phyloP scores from a whole-genome alignment of 305 asterid species.

The Petunia hybrid region DNA sequence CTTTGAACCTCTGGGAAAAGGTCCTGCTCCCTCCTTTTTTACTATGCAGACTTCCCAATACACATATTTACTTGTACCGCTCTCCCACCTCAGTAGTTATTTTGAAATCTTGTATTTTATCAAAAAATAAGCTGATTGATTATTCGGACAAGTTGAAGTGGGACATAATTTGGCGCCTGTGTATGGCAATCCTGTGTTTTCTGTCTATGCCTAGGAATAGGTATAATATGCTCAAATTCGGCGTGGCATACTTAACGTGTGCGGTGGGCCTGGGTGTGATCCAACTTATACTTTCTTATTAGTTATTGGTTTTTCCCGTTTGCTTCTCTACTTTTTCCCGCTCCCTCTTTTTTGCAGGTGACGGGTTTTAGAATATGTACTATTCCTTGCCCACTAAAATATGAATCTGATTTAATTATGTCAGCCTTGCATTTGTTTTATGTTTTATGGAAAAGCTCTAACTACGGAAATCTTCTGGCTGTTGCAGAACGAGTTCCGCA shows the following conservation, averaged over 20 bases:
- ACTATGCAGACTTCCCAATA: neutral
- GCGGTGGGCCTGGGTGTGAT: conserved; percentile 9
- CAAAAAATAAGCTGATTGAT: conserved; percentile 23
- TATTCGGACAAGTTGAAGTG: neutral
- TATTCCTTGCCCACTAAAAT: conserved; percentile 21
- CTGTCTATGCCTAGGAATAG: neutral
- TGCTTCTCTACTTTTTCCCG: conserved; percentile 4
- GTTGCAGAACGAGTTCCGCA: conserved; percentile 62
- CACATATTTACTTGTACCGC: conserved; percentile 22
- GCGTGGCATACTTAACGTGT: neutral
- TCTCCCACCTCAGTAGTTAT: conserved; percentile 19
- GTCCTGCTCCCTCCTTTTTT: conserved; percentile 43
- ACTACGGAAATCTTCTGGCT: conserved; percentile 40
- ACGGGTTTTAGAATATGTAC: neutral
- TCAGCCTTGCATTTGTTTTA: conserved; percentile 1
- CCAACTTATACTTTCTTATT: neutral
- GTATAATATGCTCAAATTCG: conserved; percentile 15
- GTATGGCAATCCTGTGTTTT: conserved; percentile 18
- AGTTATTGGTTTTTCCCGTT: conserved; percentile 14
- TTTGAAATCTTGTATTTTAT: conserved; percentile 18
- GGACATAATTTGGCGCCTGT: conserved; percentile 25
- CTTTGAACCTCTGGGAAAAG: conserved; percentile 81
- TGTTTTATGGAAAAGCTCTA: conserved; percentile 40
- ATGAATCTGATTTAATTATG: neutral
- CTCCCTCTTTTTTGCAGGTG: conserved; percentile 7